phyloP scores from a whole-genome alignment of 352 stramenopile genomes.

The Phytophthora sansomeana region DNA sequence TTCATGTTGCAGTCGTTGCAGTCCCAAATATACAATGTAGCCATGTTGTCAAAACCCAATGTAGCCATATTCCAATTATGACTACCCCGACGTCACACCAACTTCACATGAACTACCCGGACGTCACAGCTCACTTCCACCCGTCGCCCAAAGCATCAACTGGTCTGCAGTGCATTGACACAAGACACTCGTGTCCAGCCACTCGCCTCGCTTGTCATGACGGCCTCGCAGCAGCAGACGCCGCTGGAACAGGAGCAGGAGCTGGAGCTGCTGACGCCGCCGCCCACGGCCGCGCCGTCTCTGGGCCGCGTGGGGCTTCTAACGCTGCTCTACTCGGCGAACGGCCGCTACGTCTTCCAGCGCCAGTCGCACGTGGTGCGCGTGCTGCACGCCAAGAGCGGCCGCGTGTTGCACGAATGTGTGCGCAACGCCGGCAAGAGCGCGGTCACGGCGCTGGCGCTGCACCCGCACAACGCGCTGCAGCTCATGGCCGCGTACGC shows the following conservation, averaged over 20 bases:
- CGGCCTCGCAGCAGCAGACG: too few species aligned
- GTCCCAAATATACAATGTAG: constrained; percentile 15
- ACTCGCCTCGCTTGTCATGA: constrained; percentile 16
- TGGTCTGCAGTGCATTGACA: too few species aligned
- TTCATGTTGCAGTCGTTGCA: constrained; percentile 22
- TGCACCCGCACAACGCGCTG: constrained; percentile 77
- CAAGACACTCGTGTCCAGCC: neutral
- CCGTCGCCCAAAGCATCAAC: neutral
- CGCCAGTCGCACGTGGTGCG: constrained; percentile 76
- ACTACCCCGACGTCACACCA: constrained; percentile 1
- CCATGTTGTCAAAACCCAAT: constrained; percentile 1
- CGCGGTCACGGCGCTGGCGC: constrained; percentile 56
- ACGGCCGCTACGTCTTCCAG: constrained; percentile 84
- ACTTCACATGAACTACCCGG: neutral
- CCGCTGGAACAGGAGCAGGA: constrained; percentile 10
- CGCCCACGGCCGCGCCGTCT: neutral
- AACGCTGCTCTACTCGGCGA: constrained; percentile 64
- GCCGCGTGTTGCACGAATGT: constrained; percentile 80
- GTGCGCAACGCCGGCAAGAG: constrained; percentile 39
- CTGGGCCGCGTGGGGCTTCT: constrained; percentile 6
- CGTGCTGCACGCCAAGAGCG: constrained; percentile 76
- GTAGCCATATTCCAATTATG: too few species aligned
- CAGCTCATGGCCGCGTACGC: constrained; percentile 76
- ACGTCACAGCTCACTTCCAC: constrained; percentile 28
- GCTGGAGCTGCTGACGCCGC: constrained; percentile 47